Conservation (phyloP, 805 yeast genomes). For the Danielia oregonensis region DNA sequence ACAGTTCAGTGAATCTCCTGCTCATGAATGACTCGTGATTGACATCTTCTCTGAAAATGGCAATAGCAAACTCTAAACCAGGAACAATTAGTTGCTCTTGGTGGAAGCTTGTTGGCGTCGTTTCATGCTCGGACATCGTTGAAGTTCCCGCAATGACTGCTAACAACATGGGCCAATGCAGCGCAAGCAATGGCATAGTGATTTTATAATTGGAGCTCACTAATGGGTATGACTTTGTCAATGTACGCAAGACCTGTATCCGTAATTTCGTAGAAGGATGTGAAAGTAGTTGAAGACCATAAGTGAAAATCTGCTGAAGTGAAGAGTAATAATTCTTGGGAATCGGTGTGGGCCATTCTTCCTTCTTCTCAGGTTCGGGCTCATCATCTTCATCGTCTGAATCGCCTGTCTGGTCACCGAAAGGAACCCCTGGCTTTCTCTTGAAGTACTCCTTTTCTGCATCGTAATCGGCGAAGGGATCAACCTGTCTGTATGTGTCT, state of each 20-base stretch:
- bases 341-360: conserved; percentile 62
- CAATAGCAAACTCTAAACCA: conserved; percentile 25
- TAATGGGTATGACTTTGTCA: conserved; percentile 28
- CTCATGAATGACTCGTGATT: conserved; percentile 45
- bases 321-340: conserved; percentile 58
- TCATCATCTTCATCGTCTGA: conserved; percentile 28
- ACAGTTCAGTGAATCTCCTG: conserved; percentile 44
- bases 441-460: conserved; percentile 36
- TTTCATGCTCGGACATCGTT: conserved; percentile 11
- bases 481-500: conserved; percentile 25
- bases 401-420: conserved; percentile 21
- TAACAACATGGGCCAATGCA: conserved; percentile 31
- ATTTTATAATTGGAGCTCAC: conserved; percentile 28
- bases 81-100: conserved; percentile 20
- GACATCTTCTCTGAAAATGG: conserved; percentile 26
- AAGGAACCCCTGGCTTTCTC: conserved; percentile 35
- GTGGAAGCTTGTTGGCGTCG: conserved; percentile 1
- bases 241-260: conserved; percentile 51
- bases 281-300: conserved; percentile 66
- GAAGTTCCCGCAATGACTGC: conserved; percentile 17
- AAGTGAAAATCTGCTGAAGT: conserved; percentile 57
- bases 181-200: conserved; percentile 30
- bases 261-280: conserved; percentile 61
- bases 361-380: conserved; percentile 7
- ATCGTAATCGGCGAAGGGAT: conserved; percentile 28